Evolutionary conservation across 805 yeast species (phyloP), one percentile per base, ranked within the genome.

Genomic region (Ogataea nonfermentans): DNA sequence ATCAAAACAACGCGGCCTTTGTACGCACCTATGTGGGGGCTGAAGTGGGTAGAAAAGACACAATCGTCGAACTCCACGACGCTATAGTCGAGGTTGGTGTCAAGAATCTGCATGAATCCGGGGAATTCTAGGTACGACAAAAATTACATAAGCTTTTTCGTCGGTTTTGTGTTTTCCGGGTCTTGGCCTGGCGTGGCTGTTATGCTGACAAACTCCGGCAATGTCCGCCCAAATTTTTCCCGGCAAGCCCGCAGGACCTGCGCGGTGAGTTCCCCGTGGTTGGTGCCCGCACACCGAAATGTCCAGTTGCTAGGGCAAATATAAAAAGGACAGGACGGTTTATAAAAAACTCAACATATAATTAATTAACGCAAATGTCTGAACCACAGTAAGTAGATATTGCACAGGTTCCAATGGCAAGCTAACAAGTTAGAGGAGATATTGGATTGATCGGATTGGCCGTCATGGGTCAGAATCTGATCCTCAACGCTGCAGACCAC

Each of bases 401-500:
- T 9, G 24, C 25, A 20, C 6, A 12, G n/a, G 16, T 10, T n/a
- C 29, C 8, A 11, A 28, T 12, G 17, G 17, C 9, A 17, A 9
- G 37, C 55, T 51, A 47, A 46, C 53, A 31, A 8, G 6, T 13
- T n/a, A 80, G 86, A 66, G 93, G 91, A 77, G 99, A 91, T 82
- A 81, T 91, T 69, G 99, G 97, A 71, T 86, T 91, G 68, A 90
- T 93, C 64, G 99, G 99, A 67, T 79, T 91, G 79, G 99, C 99
- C 84, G 99, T 91, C 56, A 91, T 91, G 99, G 99, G 99, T 71
- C 95, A 86, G 78, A 91, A 91, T 80, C 76, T 91, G 78, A 88
- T 91, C 67, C 78, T 91, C 55, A 91, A 91, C 71, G 95, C 95
- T 62, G 99, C 99, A 56, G 99, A 91, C 78, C 95, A 91, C 74